Evolutionary conservation across 805 yeast species (phyloP).

Genomic region (Lipomyces kockii): DNA sequence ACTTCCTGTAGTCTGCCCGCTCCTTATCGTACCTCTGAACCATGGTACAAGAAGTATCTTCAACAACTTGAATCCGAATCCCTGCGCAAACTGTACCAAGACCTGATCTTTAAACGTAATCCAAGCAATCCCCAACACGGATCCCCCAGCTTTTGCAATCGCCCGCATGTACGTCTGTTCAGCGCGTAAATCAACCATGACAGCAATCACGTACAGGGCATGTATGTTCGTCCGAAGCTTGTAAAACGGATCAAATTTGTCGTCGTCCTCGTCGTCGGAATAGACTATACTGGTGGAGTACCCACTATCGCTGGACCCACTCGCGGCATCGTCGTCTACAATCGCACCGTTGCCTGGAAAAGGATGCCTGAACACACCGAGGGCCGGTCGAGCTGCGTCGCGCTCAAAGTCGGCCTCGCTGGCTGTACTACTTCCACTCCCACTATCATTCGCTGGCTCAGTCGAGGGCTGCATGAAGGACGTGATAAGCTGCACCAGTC

Average conservation of each 20-base stretch:
- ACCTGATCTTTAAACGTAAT: slow-evolving; percentile 36
- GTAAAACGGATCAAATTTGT: slow-evolving; percentile 7
- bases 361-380: background rate
- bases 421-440: background rate
- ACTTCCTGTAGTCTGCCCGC: slow-evolving; percentile 28
- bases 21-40: slow-evolving; percentile 9
- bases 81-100: slow-evolving; percentile 34
- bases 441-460: background rate
- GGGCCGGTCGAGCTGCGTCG: background rate
- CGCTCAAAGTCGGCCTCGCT: background rate
- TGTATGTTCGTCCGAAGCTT: slow-evolving; percentile 9
- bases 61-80: slow-evolving; percentile 25
- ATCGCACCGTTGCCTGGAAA: background rate
- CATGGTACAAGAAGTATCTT: slow-evolving; percentile 19
- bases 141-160: slow-evolving; percentile 26
- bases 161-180: slow-evolving; percentile 27
- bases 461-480: background rate
- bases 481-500: background rate
- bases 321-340: background rate
- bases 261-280: slow-evolving; percentile 9
- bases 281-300: slow-evolving; percentile 5
- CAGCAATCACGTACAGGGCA: slow-evolving; percentile 11
- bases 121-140: slow-evolving; percentile 16
- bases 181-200: slow-evolving; percentile 32
- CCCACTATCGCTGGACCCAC: background rate